phyloP scores from a whole-genome alignment of 2,329 filamentous ascomycete genomes.

The Ophiostoma ulmi region DNA sequence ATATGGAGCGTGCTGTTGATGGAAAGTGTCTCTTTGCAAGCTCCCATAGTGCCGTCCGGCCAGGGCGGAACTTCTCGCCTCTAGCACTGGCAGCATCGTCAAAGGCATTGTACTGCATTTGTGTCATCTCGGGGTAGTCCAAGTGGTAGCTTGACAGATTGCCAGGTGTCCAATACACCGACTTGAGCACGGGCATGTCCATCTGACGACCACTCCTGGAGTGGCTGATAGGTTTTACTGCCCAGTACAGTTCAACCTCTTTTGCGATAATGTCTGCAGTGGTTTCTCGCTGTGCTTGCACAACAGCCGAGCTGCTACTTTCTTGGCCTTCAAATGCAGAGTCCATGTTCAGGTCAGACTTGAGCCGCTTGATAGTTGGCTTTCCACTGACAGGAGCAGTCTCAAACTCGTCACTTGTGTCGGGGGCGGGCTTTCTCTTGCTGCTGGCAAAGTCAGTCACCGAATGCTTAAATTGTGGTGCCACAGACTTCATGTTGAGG shows the following conservation, averaged over 20 bases:
- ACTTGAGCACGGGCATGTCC: constrained; percentile 52
- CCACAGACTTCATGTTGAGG: constrained; percentile 41
- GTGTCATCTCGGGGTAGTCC: constrained; percentile 59
- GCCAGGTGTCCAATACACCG: constrained; percentile 52
- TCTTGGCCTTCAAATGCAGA: constrained; percentile 25
- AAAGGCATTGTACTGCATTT: constrained; percentile 54
- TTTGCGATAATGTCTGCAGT: constrained; percentile 21
- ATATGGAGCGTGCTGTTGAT: constrained; percentile 31
- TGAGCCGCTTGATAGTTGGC: constrained; percentile 52
- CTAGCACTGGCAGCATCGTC: constrained; percentile 46
- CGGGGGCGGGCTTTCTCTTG: constrained; percentile 51
- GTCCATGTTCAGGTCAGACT: constrained; percentile 45
- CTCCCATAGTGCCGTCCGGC: constrained; percentile 49
- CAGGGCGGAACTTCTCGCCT: constrained; percentile 51
- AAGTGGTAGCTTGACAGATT: constrained; percentile 56
- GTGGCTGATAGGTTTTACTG: constrained; percentile 46
- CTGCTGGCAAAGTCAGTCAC: constrained; percentile 42
- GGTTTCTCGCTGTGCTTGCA: not conserved
- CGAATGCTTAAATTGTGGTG: constrained; percentile 28
- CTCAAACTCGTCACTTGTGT: constrained; percentile 51
- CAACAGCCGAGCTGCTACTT: not conserved
- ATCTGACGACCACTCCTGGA: constrained; percentile 52
- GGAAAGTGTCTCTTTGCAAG: constrained; percentile 57
- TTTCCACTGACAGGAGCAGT: constrained; percentile 32
- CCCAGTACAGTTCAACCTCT: constrained; percentile 45